Conservation (phyloP, 345 rosid species). For the Mallotus nudiflorus region DNA sequence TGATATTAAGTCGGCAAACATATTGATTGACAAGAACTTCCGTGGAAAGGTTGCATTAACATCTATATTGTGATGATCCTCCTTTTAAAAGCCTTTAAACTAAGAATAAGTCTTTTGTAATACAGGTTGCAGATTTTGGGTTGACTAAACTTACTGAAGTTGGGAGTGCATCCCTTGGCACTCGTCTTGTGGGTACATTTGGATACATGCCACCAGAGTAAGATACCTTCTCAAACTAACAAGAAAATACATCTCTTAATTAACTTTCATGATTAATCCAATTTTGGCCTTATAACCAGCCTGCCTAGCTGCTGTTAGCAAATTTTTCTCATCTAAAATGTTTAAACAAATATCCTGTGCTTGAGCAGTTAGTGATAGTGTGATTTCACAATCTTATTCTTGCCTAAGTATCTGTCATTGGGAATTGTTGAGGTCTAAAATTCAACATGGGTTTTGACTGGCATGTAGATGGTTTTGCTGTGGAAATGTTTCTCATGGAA, state of each 20-base stretch:
- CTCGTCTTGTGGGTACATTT: constrained; percentile 92
- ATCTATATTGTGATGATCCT: constrained; percentile 2
- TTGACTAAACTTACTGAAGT: constrained; percentile 84
- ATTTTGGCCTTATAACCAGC: neutral
- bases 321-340: neutral
- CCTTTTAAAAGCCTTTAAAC: constrained; percentile 10
- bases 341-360: neutral
- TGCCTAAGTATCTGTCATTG: neutral
- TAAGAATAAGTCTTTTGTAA: constrained; percentile 4
- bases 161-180: constrained; percentile 62
- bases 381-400: neutral
- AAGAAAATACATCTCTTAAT: neutral
- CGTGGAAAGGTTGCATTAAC: constrained; percentile 65
- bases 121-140: constrained; percentile 97
- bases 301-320: neutral
- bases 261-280: neutral
- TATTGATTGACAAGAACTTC: constrained; percentile 82
- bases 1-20: constrained; percentile 94
- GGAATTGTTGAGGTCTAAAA: neutral
- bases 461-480: neutral
- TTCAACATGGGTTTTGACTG: neutral
- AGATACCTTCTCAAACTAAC: constrained; percentile 18
- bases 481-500: neutral
- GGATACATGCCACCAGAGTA: constrained; percentile 99
- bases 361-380: neutral